Evolutionary conservation across 106 monocot species (phyloP).

Genomic region (Hemerocallis citrina): DNA sequence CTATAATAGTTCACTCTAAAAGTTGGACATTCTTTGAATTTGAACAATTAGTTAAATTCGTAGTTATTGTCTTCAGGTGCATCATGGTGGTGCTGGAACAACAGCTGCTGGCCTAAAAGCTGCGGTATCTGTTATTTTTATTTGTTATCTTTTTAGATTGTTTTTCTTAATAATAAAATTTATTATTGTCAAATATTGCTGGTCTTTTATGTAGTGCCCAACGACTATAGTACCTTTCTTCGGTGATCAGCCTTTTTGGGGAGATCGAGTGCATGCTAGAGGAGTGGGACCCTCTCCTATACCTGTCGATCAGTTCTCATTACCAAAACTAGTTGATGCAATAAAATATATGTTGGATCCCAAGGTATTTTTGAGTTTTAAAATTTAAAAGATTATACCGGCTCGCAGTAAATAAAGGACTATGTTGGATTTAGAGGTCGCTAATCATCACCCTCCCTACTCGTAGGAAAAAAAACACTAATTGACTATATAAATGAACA

Average conservation of each 20-base stretch:
- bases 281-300: slow-evolving; percentile 72
- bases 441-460: no score
- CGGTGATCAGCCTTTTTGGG: slow-evolving; percentile 94
- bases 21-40: background rate
- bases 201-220: slow-evolving; percentile 48
- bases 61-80: slow-evolving; percentile 36
- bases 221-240: slow-evolving; percentile 87
- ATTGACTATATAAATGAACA: no score
- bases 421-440: no score
- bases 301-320: slow-evolving; percentile 59
- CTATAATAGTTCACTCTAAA: no score
- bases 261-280: slow-evolving; percentile 69
- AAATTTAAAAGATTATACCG: no score
- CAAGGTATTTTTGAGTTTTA: background rate
- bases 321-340: slow-evolving; percentile 16
- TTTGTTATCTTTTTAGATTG: background rate
- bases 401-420: no score
- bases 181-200: background rate
- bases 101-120: slow-evolving; percentile 92
- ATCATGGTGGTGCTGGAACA: slow-evolving; percentile 95
- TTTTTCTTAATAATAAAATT: background rate
- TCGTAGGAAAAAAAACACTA: no score
- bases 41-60: background rate
- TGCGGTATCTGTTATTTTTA: slow-evolving; percentile 32
- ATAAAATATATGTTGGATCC: slow-evolving; percentile 19